Percentiles rank a stretch among this genome's conserved stretches.
phyloP scores from a whole-genome alignment of 2,329 filamentous ascomycete genomes.

The Truncatella angustata region DNA sequence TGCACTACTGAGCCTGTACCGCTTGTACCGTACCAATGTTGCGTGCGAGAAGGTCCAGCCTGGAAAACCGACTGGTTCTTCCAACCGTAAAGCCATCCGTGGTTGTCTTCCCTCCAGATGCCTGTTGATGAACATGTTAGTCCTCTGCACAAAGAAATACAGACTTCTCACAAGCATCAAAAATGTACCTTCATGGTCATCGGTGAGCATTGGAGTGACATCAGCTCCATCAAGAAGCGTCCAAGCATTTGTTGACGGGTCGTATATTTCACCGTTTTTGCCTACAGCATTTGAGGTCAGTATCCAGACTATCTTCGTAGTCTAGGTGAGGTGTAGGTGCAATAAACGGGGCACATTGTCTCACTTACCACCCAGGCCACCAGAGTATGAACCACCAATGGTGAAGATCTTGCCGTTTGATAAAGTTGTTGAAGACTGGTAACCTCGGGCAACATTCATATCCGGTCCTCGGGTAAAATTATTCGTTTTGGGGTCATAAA shows the following conservation, averaged over 20 bases:
- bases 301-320: too few relatives aligned
- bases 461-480: constrained; percentile 28
- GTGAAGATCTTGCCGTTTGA: constrained; percentile 47
- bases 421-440: constrained; percentile 40
- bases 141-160: too few relatives aligned
- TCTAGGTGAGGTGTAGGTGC: too few relatives aligned
- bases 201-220: constrained; percentile 40
- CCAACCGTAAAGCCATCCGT: constrained; percentile 49
- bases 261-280: constrained; percentile 48
- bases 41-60: constrained; percentile 50
- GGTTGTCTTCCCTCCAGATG: constrained; percentile 42
- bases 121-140: neutral
- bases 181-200: constrained; percentile 10
- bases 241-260: constrained; percentile 38
- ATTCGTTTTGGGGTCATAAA: constrained; percentile 30
- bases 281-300: neutral
- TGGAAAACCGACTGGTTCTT: constrained; percentile 48
- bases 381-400: constrained; percentile 50
- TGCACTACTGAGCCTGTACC: constrained; percentile 37
- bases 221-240: constrained; percentile 31
- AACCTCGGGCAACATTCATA: constrained; percentile 39
- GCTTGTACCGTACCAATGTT: constrained; percentile 55
- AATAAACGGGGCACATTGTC: too few relatives aligned
- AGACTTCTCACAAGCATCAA: neutral
- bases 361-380: constrained; percentile 29